Conservation (phyloP, 2,329 filamentous ascomycete species). For the Gaeumannomyces tritici region DNA sequence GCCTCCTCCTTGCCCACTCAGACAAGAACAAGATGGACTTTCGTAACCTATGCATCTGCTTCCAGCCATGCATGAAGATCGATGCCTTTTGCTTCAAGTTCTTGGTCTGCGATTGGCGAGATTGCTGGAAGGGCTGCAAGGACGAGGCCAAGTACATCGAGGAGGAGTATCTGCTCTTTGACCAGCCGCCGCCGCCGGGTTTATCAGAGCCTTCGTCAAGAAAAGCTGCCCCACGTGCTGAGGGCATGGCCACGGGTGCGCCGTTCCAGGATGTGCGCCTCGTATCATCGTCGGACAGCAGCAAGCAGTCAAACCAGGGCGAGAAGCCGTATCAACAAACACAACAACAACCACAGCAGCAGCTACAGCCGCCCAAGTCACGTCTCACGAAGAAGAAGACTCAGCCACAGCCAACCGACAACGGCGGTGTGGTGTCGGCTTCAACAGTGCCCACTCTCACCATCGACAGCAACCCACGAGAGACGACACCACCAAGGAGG, state of each 20-base stretch:
- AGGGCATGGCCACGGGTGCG: not conserved
- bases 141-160: slow-evolving; percentile 75
- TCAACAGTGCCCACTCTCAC: slow-evolving; percentile 35
- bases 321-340: slow-evolving; percentile 12
- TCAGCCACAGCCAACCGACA: slow-evolving; percentile 9
- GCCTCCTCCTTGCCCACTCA: slow-evolving; percentile 79
- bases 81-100: slow-evolving; percentile 94
- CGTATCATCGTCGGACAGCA: slow-evolving; percentile 57
- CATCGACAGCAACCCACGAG: slow-evolving; percentile 29
- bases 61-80: slow-evolving; percentile 94
- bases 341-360: slow-evolving; percentile 24
- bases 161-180: slow-evolving; percentile 53
- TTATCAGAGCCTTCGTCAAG: slow-evolving; percentile 14
- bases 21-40: slow-evolving; percentile 99
- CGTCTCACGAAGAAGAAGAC: slow-evolving; percentile 36
- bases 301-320: slow-evolving; percentile 33
- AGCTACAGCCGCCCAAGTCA: slow-evolving; percentile 23
- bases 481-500: slow-evolving; percentile 18
- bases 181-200: slow-evolving; percentile 45
- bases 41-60: slow-evolving; percentile 90
- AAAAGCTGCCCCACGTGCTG: not conserved
- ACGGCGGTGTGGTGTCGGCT: slow-evolving; percentile 25
- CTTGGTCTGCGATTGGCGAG: slow-evolving; percentile 87
- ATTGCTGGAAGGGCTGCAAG: slow-evolving; percentile 95
- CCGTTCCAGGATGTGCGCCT: slow-evolving; percentile 38